Conservation (phyloP, 768 basidiomycete species). For the Pulveroboletus sp. region DNA sequence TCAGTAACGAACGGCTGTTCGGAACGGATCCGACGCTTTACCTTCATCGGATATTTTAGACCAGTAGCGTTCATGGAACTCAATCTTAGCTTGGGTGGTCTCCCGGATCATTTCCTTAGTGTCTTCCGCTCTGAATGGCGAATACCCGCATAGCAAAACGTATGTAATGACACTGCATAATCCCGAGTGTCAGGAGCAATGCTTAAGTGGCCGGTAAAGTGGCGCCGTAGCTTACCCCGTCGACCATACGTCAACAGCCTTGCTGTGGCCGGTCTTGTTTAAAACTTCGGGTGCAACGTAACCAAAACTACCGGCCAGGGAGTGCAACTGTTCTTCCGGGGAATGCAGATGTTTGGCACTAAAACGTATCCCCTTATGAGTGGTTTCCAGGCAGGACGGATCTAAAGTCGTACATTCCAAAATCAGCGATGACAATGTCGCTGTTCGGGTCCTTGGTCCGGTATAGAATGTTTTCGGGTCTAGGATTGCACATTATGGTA, state of each 20-base stretch:
- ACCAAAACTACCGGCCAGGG: slow-evolving; percentile 79
- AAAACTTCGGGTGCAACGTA: slow-evolving; percentile 92
- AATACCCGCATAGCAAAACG: slow-evolving; percentile 92
- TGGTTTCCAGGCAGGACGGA: not conserved
- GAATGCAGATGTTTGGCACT: slow-evolving; percentile 83
- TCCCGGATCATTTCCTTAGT: slow-evolving; percentile 72
- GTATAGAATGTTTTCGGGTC: slow-evolving; percentile 96
- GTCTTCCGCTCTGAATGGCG: slow-evolving; percentile 89
- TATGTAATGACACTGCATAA: slow-evolving; percentile 82
- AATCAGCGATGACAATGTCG: slow-evolving; percentile 94
- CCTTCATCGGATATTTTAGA: slow-evolving; percentile 80
- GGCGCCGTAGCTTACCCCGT: slow-evolving; percentile 73
- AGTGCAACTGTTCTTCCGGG: slow-evolving; percentile 65
- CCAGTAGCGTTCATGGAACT: slow-evolving; percentile 96
- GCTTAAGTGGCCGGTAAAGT: not conserved
- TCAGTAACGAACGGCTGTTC: not conserved
- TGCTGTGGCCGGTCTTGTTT: slow-evolving; percentile 79
- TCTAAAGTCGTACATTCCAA: slow-evolving; percentile 74
- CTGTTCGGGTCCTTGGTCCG: slow-evolving; percentile 71
- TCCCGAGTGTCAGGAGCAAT: not conserved
- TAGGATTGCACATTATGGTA: slow-evolving; percentile 24
- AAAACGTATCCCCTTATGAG: not conserved
- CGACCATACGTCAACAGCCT: slow-evolving; percentile 92
- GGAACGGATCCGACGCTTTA: slow-evolving; percentile 24
- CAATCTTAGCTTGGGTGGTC: slow-evolving; percentile 80